A percentile compares a stretch with the other conserved stretches of the same genome.
These are phyloP conservation scores for Yamadazyma insecticola DNA, from an alignment of 805 yeast genomes.

Conservation along the genomic window DNA sequence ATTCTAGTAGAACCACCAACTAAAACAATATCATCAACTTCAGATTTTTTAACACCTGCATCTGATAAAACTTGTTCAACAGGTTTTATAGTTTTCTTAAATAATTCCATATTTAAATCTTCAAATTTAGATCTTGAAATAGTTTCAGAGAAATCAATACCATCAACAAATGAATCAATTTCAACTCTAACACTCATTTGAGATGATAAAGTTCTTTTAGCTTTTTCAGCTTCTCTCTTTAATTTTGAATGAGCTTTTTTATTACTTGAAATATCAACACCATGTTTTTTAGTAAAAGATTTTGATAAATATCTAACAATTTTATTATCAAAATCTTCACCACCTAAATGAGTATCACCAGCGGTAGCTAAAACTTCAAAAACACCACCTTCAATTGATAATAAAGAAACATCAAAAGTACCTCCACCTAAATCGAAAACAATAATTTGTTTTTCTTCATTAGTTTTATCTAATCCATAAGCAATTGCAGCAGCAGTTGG, in stretches of 20 bases:
- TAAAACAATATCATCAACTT: conserved; percentile 43
- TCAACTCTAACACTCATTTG: conserved; percentile 50
- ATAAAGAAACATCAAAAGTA: conserved; percentile 76
- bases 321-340: conserved; percentile 46
- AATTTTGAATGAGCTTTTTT: conserved; percentile 41
- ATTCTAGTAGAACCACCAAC: conserved; percentile 50
- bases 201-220: conserved; percentile 45
- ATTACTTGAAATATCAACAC: conserved; percentile 36
- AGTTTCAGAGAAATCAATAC: conserved; percentile 45
- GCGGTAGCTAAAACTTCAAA: conserved; percentile 46
- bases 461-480: conserved; percentile 51
- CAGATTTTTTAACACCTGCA: conserved; percentile 41
- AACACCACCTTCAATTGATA: conserved; percentile 48
- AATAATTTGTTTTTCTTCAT: conserved; percentile 47
- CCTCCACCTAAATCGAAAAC: conserved; percentile 50
- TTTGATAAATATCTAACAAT: conserved; percentile 39
- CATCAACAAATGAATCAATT: conserved; percentile 46
- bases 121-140: conserved; percentile 45
- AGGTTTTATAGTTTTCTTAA: conserved; percentile 44
- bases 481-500: conserved; percentile 85
- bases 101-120: conserved; percentile 42
- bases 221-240: conserved; percentile 47
- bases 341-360: conserved; percentile 50
- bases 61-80: conserved; percentile 44
- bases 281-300: conserved; percentile 43